Evolutionary conservation across 257 asterid species (phyloP).

Genomic region (Solanum ahanhuiri): DNA sequence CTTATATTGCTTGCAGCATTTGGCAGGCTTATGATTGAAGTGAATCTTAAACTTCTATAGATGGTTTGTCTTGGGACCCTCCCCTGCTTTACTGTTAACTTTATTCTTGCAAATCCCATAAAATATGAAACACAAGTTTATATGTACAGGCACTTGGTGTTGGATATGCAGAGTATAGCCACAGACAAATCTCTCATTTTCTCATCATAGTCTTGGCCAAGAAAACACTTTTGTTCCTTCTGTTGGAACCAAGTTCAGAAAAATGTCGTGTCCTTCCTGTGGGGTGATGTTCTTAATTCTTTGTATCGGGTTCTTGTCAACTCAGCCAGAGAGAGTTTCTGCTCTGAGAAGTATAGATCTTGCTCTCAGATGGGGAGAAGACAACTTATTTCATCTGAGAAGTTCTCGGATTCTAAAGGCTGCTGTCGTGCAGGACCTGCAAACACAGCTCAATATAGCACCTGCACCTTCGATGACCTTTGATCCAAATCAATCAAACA

Average conservation of each 20-base stretch:
- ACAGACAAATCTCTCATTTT: conserved; percentile 13
- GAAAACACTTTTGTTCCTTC: background rate
- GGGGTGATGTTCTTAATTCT: conserved; percentile 28
- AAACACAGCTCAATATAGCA: conserved; percentile 23
- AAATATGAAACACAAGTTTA: conserved; percentile 14
- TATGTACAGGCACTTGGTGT: conserved; percentile 13
- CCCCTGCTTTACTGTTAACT: conserved; percentile 40
- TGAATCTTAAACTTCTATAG: conserved; percentile 49
- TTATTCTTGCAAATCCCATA: conserved; percentile 42
- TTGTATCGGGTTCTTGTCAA: conserved; percentile 31
- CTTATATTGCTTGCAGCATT: conserved; percentile 42
- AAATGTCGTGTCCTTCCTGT: conserved; percentile 36
- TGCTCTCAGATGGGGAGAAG: conserved; percentile 32
- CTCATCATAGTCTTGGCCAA: conserved; percentile 3
- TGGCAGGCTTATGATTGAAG: conserved; percentile 62
- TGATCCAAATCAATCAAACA: conserved; percentile 57
- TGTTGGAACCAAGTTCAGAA: conserved; percentile 4
- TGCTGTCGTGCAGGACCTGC: conserved; percentile 25
- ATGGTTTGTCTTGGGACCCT: conserved; percentile 24
- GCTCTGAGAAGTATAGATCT: conserved; percentile 35
- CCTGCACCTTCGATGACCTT: conserved; percentile 47
- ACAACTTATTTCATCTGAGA: conserved; percentile 8
- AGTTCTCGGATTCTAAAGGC: conserved; percentile 21
- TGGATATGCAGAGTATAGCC: conserved; percentile 5
- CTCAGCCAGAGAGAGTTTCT: conserved; percentile 29